Evolutionary conservation across 139 green algal genomes (phyloP).

Genomic region (Chlorella sp.): DNA sequence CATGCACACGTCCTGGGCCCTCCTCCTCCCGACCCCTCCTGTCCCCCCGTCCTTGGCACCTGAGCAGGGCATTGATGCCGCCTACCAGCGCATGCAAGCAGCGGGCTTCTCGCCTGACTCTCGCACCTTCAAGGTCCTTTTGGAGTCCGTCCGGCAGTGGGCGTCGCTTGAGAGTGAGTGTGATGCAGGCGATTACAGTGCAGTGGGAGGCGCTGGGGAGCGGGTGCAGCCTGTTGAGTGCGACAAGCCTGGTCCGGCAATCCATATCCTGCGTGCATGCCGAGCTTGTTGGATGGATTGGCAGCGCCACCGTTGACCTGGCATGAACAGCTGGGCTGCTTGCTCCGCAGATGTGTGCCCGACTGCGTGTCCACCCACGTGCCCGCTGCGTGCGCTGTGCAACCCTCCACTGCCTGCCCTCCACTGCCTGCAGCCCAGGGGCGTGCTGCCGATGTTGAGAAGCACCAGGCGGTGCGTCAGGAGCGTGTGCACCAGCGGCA

Average conservation of each 20-base stretch:
- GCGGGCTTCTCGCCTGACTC: background rate
- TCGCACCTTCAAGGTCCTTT: background rate
- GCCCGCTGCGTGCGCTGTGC: background rate
- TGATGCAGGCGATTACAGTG: no score
- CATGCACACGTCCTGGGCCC: background rate
- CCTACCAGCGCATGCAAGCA: background rate
- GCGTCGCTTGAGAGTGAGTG: background rate
- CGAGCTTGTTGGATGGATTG: background rate
- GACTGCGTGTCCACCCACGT: no score
- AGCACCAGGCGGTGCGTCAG: no score
- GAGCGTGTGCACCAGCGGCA: conserved; percentile 14
- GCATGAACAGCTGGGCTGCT: no score
- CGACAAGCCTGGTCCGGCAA: no score
- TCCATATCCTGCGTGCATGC: background rate
- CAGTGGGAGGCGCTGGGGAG: no score
- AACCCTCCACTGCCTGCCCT: no score
- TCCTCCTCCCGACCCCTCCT: background rate
- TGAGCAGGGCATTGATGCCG: background rate
- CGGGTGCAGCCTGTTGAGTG: no score
- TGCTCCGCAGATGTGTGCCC: no score
- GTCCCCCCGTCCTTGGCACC: background rate
- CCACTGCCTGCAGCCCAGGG: background rate
- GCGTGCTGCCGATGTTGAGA: background rate
- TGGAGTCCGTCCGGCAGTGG: conserved; percentile 5
- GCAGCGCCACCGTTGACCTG: no score